Evolutionary conservation across 2,329 filamentous ascomycete genomes (phyloP), one percentile per base, ranked within the genome.

Genomic region (Pseudocercospora cruenta): DNA sequence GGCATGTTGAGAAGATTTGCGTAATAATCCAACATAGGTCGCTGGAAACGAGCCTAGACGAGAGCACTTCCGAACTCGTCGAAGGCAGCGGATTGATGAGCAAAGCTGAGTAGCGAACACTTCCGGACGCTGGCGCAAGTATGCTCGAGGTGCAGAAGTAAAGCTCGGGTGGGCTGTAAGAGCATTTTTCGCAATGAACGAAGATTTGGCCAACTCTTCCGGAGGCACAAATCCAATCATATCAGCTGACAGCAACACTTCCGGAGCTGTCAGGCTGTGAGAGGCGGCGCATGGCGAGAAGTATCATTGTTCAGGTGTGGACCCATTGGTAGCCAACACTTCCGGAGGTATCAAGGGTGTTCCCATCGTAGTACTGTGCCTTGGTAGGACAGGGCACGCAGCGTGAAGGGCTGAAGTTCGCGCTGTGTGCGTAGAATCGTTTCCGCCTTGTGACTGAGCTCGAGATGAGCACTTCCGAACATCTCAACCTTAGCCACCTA

Each of bases 381-480:
- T 2, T 39, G 36, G 36, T 16, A 39, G 36, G 16, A 6, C 16
- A 1, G n/a, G 14, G 36, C 6, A 39, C 36, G 36, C 36, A 39
- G 36, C 16, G 36, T n/a, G 6, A 39, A 43, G 16, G 14, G 16
- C 39, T 7, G 39, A n/a, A 8, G 16, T n/a, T 2, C 39, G 39
- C 14, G 39, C 14, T 43, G 3, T 6, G 16, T 8, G 39, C 39
- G 39, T n/a, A 7, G 2, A n/a, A 14, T 43, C 22, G 22, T 26
- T 33, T 26, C 26, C 16, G 26, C 51, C 16, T 55, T 1, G 26
- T 3, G 24, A 8, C 19, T 26, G 14, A 24, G 47, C 16, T 62
- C n/a, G 36, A 58, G 61, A 19, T 63, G 60, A 65, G 63, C 62
- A 65, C 62, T 67, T 69, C 64, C 64, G 65, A 63, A 67, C 62